Conservation (phyloP, 2,329 filamentous ascomycete genomes). For the Pyrenophora graminea region DNA sequence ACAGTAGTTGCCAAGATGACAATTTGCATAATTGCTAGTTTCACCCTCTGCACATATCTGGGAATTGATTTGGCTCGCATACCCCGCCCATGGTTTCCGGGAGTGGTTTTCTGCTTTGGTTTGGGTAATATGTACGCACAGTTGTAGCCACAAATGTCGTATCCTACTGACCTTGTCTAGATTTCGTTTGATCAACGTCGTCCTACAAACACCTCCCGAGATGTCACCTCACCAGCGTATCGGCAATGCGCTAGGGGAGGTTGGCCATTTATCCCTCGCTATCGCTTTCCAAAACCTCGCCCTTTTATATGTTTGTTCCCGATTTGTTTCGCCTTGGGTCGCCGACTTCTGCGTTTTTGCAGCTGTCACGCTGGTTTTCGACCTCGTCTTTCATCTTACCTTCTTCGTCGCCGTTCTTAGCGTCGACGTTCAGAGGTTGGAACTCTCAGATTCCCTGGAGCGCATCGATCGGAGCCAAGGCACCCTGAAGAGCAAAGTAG, state of each 20-base stretch:
- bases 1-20: slow-evolving; percentile 72
- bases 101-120: slow-evolving; percentile 76
- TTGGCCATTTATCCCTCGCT: slow-evolving; percentile 69
- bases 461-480: slow-evolving; percentile 40
- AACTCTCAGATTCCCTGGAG: slow-evolving; percentile 72
- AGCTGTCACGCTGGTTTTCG: slow-evolving; percentile 73
- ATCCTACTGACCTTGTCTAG: slow-evolving; percentile 34
- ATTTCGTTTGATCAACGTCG: slow-evolving; percentile 76
- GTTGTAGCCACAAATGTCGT: not conserved
- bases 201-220: slow-evolving; percentile 71
- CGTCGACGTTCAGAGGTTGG: slow-evolving; percentile 75
- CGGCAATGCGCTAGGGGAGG: slow-evolving; percentile 73
- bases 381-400: slow-evolving; percentile 77
- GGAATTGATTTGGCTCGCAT: slow-evolving; percentile 76
- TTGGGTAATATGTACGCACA: slow-evolving; percentile 68
- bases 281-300: slow-evolving; percentile 71
- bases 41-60: slow-evolving; percentile 76
- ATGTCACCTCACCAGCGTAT: slow-evolving; percentile 71
- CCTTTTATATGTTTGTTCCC: slow-evolving; percentile 68
- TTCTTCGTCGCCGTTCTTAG: slow-evolving; percentile 81
- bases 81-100: slow-evolving; percentile 73
- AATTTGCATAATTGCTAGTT: slow-evolving; percentile 76
- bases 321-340: slow-evolving; percentile 69
- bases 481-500: slow-evolving; percentile 55
- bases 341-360: slow-evolving; percentile 77